Conservation (phyloP, 305 asterid species). For the Fraxinus angustifolia region DNA sequence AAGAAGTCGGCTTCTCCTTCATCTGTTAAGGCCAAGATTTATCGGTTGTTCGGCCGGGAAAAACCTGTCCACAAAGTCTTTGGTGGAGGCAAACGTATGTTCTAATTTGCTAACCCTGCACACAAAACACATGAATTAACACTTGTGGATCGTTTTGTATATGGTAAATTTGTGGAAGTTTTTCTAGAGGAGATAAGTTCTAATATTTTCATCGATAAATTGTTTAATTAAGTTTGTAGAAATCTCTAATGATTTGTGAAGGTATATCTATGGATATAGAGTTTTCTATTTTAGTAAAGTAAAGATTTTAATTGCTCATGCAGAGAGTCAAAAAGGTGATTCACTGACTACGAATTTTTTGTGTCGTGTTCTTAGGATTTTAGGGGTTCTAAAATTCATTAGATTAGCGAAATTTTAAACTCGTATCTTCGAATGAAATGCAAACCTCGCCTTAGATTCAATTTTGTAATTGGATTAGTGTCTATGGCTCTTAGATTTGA, state of each 20-base stretch:
- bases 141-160: not conserved
- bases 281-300: not conserved
- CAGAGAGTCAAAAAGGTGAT: too few species aligned
- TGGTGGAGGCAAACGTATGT: constrained; percentile 90
- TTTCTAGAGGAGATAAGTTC: not conserved
- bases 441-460: not conserved
- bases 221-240: not conserved
- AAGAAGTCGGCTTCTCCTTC: constrained; percentile 33
- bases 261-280: not conserved
- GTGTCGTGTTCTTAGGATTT: not conserved
- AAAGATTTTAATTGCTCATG: too few species aligned
- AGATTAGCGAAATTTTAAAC: not conserved
- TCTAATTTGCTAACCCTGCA: not conserved
- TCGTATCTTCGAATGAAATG: not conserved
- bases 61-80: constrained; percentile 76
- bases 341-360: not conserved
- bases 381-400: not conserved
- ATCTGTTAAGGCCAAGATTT: constrained; percentile 43
- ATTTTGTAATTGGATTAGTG: not conserved
- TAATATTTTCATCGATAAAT: not conserved
- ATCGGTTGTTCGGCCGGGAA: constrained; percentile 63
- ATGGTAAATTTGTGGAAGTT: not conserved
- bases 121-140: not conserved
- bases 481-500: not conserved
- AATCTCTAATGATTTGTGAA: not conserved